These are phyloP conservation scores for Sisymbrium altissimum DNA, from an alignment of 345 rosid species.

Conservation along the genomic window DNA sequence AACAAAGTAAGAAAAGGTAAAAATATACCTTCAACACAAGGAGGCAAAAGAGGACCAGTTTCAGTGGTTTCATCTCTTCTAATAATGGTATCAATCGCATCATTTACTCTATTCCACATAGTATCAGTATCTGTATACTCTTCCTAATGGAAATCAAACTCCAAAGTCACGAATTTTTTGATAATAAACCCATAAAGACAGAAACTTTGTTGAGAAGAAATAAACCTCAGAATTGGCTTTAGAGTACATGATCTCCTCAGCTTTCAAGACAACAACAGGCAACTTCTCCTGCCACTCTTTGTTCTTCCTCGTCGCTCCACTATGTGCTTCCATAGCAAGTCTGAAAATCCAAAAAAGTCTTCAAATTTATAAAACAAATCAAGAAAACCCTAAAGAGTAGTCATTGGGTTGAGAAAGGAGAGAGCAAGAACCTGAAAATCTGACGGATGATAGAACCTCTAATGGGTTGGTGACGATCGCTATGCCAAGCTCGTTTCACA, in stretches of 20 bases:
- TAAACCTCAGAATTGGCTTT: conserved; percentile 95
- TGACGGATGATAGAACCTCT: conserved; percentile 86
- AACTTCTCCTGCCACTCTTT: conserved; percentile 93
- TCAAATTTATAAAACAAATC: conserved; percentile 1
- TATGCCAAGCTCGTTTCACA: conserved; percentile 95
- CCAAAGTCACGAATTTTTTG: background rate
- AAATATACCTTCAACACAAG: conserved; percentile 89
- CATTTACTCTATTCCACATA: conserved; percentile 87
- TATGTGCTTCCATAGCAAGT: conserved; percentile 62
- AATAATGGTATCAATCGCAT: conserved; percentile 87
- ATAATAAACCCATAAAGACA: conserved; percentile 20
- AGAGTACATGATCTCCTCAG: conserved; percentile 97
- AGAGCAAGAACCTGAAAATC: conserved; percentile 71
- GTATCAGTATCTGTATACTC: conserved; percentile 77
- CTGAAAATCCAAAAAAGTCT: conserved; percentile 41
- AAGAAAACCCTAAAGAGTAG: conserved; percentile 2
- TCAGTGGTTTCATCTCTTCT: conserved; percentile 84
- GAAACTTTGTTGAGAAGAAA: conserved; percentile 2
- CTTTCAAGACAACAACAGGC: conserved; percentile 70
- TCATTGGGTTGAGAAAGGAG: background rate
- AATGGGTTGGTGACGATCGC: conserved; percentile 86
- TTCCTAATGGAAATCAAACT: conserved; percentile 39
- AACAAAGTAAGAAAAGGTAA: background rate
- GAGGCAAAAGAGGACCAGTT: conserved; percentile 86
- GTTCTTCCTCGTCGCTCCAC: conserved; percentile 65